Percentiles rank a stretch among this genome's conserved stretches.
Evolutionary conservation across 2,329 filamentous ascomycete species (phyloP).

Genomic region (Hyphodiscus sp.): DNA sequence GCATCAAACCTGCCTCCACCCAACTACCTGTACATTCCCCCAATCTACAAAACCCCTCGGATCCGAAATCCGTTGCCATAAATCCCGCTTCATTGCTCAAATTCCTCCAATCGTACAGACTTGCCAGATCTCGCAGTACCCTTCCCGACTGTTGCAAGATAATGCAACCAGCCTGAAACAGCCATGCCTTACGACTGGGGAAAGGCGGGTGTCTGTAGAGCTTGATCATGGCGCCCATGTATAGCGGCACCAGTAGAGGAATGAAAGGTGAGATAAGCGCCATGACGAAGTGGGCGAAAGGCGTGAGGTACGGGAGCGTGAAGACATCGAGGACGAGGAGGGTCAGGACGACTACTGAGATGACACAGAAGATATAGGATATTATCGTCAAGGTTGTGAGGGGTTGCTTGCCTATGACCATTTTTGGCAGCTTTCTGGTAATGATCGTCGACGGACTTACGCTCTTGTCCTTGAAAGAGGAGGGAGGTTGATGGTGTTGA

Average conservation of each 20-base stretch:
- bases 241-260: slow-evolving; percentile 1
- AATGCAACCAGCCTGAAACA: neutral
- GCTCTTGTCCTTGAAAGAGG: no score
- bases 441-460: no score
- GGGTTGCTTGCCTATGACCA: neutral
- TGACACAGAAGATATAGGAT: neutral
- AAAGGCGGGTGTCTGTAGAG: slow-evolving; percentile 6
- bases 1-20: slow-evolving; percentile 5
- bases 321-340: slow-evolving; percentile 9
- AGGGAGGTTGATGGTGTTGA: no score
- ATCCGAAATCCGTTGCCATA: neutral
- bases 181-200: slow-evolving; percentile 1
- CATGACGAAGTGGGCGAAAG: slow-evolving; percentile 6
- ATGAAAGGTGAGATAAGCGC: slow-evolving; percentile 2
- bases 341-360: neutral
- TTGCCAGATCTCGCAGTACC: neutral
- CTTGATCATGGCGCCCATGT: slow-evolving; percentile 3
- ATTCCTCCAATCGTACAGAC: neutral
- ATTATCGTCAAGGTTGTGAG: slow-evolving; percentile 1
- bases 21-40: slow-evolving; percentile 3
- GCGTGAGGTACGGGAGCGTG: slow-evolving; percentile 9
- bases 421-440: no score
- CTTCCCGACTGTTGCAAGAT: neutral
- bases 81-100: neutral
- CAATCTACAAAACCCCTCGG: slow-evolving; percentile 3